These are phyloP conservation scores for Septoria linicola DNA, from an alignment of 2,329 filamentous ascomycete genomes.

Conservation along the genomic window DNA sequence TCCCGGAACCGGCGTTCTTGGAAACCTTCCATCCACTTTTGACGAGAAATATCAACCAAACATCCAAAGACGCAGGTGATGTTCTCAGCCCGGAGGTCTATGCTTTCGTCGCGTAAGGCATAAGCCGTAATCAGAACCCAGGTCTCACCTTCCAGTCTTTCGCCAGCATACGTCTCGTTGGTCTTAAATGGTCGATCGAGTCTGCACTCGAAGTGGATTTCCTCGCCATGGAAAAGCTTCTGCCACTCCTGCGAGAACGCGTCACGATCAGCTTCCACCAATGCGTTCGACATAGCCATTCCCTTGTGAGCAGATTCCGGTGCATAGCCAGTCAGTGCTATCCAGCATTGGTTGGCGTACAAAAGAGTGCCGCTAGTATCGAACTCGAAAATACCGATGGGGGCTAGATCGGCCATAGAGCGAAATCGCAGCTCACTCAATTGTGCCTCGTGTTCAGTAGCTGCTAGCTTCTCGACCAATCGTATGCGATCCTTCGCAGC, in stretches of 20 bases:
- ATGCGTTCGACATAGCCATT: constrained; percentile 17
- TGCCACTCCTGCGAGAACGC: constrained; percentile 19
- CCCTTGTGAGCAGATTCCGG: constrained; percentile 1
- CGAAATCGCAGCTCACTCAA: constrained; percentile 38
- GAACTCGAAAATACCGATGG: constrained; percentile 42
- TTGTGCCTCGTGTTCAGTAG: constrained; percentile 24
- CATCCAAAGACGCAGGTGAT: constrained; percentile 41
- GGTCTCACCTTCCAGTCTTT: constrained; percentile 13
- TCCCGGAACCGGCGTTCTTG: constrained; percentile 41
- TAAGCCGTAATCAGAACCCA: constrained; percentile 18
- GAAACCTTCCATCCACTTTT: constrained; percentile 43
- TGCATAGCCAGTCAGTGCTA: constrained; percentile 30
- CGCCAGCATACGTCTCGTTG: constrained; percentile 14
- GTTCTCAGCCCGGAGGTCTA: neutral
- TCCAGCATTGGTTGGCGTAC: constrained; percentile 42
- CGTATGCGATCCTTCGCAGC: constrained; percentile 9
- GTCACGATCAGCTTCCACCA: constrained; percentile 20
- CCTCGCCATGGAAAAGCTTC: constrained; percentile 16
- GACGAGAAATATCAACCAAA: constrained; percentile 41
- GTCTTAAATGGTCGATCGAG: constrained; percentile 13
- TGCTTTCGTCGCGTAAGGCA: constrained; percentile 11
- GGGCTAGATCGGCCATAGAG: constrained; percentile 40
- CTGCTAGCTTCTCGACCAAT: constrained; percentile 23
- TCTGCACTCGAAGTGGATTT: constrained; percentile 35
- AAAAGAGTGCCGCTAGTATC: constrained; percentile 35